Base-by-base conservation (phyloP, 176 grass and related monocot species). In the Bonia amplexicaulis region DNA sequence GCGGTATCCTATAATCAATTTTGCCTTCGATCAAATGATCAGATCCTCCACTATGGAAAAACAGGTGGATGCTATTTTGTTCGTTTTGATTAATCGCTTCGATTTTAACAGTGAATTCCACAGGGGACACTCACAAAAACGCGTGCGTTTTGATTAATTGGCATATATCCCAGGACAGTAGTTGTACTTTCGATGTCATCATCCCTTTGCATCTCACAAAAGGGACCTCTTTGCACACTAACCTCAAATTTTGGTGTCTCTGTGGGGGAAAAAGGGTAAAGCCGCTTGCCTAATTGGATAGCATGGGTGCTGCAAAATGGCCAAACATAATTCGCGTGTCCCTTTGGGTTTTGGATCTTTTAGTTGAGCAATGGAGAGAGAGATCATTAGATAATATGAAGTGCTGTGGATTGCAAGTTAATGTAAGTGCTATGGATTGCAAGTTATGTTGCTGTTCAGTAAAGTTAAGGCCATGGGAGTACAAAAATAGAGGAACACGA, bases 261-360 rank as follows among this genome's bases (percentile, higher is more conserved):
- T 61, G 58, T 12, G 9, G n/a, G 1, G 6, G 23, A 22, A 58
- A 12, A 59, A 2, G 58, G 10, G 10, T 6, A 2, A 61, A 61
- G 58, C 4, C 75, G 27, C 51, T 3, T 14, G 63, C 40, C 51
- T 70, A 65, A 69, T 75, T 47, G 78, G 59, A 25, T 47, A 81
- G 57, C 19, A n/a, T 35, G 17, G 25, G 52, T 87, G 78, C 57
- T 47, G 71, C 49, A 0, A 69, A 76, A 82, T 76, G 85, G 85
- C 82, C 71, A 76, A 82, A 75, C 61, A 87, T 49, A 48, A 47
- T 53, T 82, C 70, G 86, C 72, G 79, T 88, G 42, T 63, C 52
- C 52, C 86, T 63, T 82, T 83, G 42, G 73, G 79, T 63, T 82
- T 77, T 42, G 79, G 71, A 69, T 77, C 72, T 26, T 61, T 12